These are phyloP conservation scores for Erodium chrysanthum DNA, from an alignment of 441 rosid genomes.

Conservation along the genomic window DNA sequence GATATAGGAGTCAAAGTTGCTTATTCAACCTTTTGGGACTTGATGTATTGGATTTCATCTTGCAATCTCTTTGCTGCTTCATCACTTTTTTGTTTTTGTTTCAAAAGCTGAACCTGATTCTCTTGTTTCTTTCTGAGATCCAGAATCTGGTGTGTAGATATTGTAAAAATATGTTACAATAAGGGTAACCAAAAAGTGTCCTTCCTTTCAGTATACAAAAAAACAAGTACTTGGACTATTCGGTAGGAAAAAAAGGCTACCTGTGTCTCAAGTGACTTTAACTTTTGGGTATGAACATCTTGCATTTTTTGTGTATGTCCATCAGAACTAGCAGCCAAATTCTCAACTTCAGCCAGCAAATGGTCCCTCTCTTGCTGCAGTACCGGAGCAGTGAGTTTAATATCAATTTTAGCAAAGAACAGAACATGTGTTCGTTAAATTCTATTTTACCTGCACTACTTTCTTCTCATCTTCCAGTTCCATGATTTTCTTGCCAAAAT, in stretches of 20 bases:
- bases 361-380: conserved; percentile 87
- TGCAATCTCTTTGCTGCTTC: conserved; percentile 86
- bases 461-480: conserved; percentile 88
- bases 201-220: background rate
- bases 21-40: conserved; percentile 73
- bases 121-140: conserved; percentile 97
- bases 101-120: conserved; percentile 84
- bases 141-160: conserved; percentile 39
- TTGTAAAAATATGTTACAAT: conserved; percentile 13
- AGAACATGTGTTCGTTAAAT: conserved; percentile 6
- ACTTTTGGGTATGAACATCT: conserved; percentile 71
- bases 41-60: conserved; percentile 90
- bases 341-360: conserved; percentile 79
- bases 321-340: conserved; percentile 61
- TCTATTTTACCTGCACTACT: conserved; percentile 61
- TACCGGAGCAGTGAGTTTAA: conserved; percentile 15
- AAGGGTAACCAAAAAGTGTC: background rate
- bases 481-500: conserved; percentile 84
- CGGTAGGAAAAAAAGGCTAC: conserved; percentile 17
- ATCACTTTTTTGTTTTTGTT: conserved; percentile 93
- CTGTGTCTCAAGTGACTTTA: conserved; percentile 83
- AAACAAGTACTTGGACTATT: background rate
- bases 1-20: conserved; percentile 7
- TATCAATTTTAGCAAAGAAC: conserved; percentile 9
- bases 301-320: conserved; percentile 82